These are phyloP conservation scores for Vanrija pseudolonga DNA, from an alignment of 1,284 basidiomycete species.

Conservation along the genomic window DNA sequence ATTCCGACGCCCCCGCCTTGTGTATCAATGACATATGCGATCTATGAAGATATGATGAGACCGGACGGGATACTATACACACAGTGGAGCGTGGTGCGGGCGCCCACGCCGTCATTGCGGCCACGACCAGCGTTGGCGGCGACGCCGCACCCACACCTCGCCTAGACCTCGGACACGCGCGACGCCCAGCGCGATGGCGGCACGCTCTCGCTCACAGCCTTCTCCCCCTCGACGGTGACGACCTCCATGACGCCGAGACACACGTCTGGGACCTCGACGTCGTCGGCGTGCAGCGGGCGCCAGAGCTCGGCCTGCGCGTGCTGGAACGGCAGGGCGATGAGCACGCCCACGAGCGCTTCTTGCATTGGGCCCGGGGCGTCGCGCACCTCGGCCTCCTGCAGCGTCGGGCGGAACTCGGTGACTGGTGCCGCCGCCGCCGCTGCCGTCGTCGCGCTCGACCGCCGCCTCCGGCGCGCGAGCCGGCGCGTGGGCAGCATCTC, in stretches of 20 bases:
- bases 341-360: constrained; percentile 36
- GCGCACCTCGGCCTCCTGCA: background rate
- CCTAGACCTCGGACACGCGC: too few relatives aligned
- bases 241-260: constrained; percentile 34
- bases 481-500: constrained; percentile 4
- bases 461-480: background rate
- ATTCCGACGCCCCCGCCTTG: too few relatives aligned
- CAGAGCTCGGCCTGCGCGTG: constrained; percentile 17
- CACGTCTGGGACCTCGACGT: constrained; percentile 34
- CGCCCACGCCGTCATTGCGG: too few relatives aligned
- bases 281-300: constrained; percentile 21
- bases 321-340: constrained; percentile 38
- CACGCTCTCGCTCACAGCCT: background rate
- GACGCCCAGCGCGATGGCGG: too few relatives aligned
- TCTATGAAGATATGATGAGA: too few relatives aligned
- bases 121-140: too few relatives aligned
- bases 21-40: too few relatives aligned
- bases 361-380: constrained; percentile 19
- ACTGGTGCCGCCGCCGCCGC: background rate
- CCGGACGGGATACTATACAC: too few relatives aligned
- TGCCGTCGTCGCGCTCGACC: background rate
- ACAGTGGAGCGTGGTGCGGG: too few relatives aligned
- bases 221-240: background rate
- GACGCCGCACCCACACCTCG: too few relatives aligned
- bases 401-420: background rate